Percentiles rank a stretch among this genome's conserved stretches.
These are phyloP conservation scores for Ramularia endophylla DNA, from an alignment of 2,329 filamentous ascomycete species.

Conservation along the genomic window DNA sequence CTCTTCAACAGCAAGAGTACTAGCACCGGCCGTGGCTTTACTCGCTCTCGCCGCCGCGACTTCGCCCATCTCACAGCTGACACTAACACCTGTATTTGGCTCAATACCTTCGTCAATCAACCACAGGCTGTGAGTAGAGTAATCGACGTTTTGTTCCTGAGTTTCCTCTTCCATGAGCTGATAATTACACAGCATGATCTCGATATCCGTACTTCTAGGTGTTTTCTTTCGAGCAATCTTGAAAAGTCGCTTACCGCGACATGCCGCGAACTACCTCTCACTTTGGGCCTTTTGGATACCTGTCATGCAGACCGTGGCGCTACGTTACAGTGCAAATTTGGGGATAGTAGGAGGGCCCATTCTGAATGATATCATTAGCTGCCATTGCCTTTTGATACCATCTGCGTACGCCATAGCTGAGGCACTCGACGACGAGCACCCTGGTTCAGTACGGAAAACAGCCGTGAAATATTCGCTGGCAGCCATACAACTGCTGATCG, in stretches of 20 bases:
- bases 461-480: not conserved
- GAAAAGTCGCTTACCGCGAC: constrained; percentile 45
- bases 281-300: constrained; percentile 72
- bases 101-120: constrained; percentile 64
- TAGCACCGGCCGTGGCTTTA: not conserved
- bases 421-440: not conserved
- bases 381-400: constrained; percentile 48
- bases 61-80: constrained; percentile 66
- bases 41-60: constrained; percentile 52
- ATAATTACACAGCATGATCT: constrained; percentile 55
- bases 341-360: constrained; percentile 68
- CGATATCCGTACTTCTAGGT: constrained; percentile 55
- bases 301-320: constrained; percentile 64
- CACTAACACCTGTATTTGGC: constrained; percentile 82
- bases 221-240: constrained; percentile 52
- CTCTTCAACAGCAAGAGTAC: not conserved
- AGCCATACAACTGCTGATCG: constrained; percentile 21
- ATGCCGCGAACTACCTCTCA: constrained; percentile 38
- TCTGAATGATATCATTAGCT: constrained; percentile 66
- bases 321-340: constrained; percentile 57
- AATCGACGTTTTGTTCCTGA: too few relatives aligned
- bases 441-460: not conserved
- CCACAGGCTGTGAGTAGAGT: not conserved
- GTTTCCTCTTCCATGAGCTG: constrained; percentile 37
- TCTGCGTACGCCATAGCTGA: constrained; percentile 33